These are phyloP conservation scores for Odontarrhena argentea DNA, from an alignment of 345 rosid genomes.

Conservation along the genomic window DNA sequence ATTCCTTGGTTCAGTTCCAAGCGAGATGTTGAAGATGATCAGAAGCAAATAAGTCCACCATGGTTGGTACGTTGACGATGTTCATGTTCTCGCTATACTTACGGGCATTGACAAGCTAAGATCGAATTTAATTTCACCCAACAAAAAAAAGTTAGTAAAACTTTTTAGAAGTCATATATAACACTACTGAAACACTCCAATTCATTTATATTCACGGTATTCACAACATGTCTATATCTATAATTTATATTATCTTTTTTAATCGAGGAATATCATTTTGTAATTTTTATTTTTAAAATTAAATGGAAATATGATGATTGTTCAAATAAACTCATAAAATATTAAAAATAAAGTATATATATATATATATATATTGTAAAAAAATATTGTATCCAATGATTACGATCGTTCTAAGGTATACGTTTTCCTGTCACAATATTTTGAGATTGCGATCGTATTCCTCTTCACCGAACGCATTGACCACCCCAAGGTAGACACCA, in stretches of 20 bases:
- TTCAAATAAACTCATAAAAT: background rate
- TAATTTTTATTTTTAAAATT: too few relatives aligned
- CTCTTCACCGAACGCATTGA: conserved; percentile 53
- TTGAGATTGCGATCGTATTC: conserved; percentile 45
- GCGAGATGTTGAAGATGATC: background rate
- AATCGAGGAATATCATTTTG: too few relatives aligned
- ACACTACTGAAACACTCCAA: too few relatives aligned
- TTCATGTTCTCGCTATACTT: conserved; percentile 34
- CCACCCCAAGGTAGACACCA: conserved; percentile 75
- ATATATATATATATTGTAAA: too few relatives aligned
- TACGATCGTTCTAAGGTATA: conserved; percentile 53
- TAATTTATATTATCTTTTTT: too few relatives aligned
- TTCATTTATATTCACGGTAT: too few relatives aligned
- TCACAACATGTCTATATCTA: too few relatives aligned
- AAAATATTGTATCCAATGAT: background rate
- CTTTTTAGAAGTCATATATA: too few relatives aligned
- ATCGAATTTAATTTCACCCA: background rate
- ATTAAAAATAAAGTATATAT: background rate
- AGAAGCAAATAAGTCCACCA: background rate
- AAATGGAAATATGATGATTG: background rate
- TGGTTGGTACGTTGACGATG: conserved; percentile 42
- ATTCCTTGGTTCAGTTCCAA: background rate
- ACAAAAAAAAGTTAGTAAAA: background rate
- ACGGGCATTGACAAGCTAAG: conserved; percentile 51
- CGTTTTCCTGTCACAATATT: conserved; percentile 53